Evolutionary conservation across 169 alveolate genomes (phyloP).

Genomic region (Plasmodium vivax): DNA sequence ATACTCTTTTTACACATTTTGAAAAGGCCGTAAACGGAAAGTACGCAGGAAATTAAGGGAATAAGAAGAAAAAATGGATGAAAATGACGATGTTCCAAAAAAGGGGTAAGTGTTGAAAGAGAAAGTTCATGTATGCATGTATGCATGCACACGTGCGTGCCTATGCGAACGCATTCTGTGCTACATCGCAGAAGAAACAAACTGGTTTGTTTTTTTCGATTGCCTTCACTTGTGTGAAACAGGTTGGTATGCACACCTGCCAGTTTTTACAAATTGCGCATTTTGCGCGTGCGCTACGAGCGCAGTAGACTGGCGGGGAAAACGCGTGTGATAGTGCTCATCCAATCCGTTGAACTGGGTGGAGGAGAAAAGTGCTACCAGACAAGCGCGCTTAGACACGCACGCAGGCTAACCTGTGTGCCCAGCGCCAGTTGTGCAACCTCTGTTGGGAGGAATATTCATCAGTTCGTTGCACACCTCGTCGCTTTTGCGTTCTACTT

Average conservation of each 20-base stretch:
- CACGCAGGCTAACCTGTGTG: not conserved
- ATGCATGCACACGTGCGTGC: not conserved
- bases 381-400: not conserved
- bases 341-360: not conserved
- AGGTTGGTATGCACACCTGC: not conserved
- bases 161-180: not conserved
- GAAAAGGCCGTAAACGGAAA: slow-evolving; percentile 13
- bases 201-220: not conserved
- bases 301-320: not conserved
- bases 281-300: not conserved
- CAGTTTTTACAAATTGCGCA: not conserved
- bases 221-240: not conserved
- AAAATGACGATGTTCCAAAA: slow-evolving; percentile 27
- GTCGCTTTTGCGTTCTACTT: not conserved
- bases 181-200: not conserved
- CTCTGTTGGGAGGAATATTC: not conserved
- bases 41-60: not conserved
- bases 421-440: not conserved
- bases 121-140: not conserved
- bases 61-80: slow-evolving; percentile 47
- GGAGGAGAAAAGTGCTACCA: not conserved
- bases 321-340: not conserved
- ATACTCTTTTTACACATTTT: slow-evolving; percentile 35
- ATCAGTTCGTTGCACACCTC: not conserved
- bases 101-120: slow-evolving; percentile 30